Conservation (phyloP, 2,329 filamentous ascomycete genomes). For the Periconia sp. region DNA sequence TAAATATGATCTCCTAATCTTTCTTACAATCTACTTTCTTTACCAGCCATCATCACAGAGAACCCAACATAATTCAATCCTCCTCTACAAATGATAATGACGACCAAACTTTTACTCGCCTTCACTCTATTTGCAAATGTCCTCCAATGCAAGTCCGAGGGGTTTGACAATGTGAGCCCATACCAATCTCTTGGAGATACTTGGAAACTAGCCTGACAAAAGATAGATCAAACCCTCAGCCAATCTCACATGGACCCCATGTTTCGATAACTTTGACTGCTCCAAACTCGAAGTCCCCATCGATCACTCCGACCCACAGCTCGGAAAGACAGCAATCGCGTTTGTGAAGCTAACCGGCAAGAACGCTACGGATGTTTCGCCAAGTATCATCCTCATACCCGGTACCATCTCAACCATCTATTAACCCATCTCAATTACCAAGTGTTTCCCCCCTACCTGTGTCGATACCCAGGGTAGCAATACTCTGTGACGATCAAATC, state of each 20-base stretch:
- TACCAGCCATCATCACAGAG: too few species aligned
- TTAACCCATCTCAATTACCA: background rate
- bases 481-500: too few species aligned
- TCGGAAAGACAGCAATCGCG: conserved; percentile 4
- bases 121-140: too few species aligned
- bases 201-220: too few species aligned
- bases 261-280: conserved; percentile 1
- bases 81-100: too few species aligned
- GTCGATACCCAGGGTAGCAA: too few species aligned
- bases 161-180: background rate
- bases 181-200: background rate
- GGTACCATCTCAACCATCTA: conserved; percentile 3
- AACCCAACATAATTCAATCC: too few species aligned
- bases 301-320: conserved; percentile 3
- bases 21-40: too few species aligned
- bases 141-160: background rate
- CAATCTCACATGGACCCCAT: background rate
- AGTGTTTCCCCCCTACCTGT: too few species aligned
- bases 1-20: too few species aligned
- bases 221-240: background rate
- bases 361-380: background rate
- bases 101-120: too few species aligned
- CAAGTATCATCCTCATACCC: conserved; percentile 4
- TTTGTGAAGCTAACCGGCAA: background rate
- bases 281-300: conserved; percentile 7